Evolutionary conservation across 495 filamentous ascomycete genomes (phyloP), one percentile per base, ranked within the genome.

Genomic region (Penicillium psychrofluorescens): DNA sequence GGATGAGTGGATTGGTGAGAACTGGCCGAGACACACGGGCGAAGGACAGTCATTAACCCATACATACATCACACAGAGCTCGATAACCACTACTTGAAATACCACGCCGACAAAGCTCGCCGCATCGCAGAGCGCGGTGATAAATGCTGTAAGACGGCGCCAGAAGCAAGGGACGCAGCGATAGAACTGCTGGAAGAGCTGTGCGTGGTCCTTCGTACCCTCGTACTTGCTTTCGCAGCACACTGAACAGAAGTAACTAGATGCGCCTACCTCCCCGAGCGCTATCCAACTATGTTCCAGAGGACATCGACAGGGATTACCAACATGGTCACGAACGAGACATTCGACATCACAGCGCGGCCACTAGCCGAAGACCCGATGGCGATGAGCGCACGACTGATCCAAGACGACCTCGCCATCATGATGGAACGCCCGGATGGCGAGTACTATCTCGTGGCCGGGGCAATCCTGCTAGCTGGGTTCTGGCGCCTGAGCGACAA

Each of bases 401-500:
- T 88, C 14, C 90, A 95, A 68, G 90, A 95, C 57, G 90, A 94
- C 56, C 65, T 95, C 1, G 88, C 87, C 1, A 74, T 95, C 15
- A 95, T 95, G 89, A 72, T 95, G 54, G 86, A 94, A 61, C 73
- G 68, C 28, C 58, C 68, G 2, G 86, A 95, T 54, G 84, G 86
- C 16, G 80, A 91, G 59, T 95, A 95, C 65, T 87, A 90, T 62
- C 78, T 94, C 1, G 73, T 88, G 1, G 86, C 88, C 3, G 90
- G 88, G 10, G 75, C 83, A 6, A 83, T 92, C 41, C 71, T 95
- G 8, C 73, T 95, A 1, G 78, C 88, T 0, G 89, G 88, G 0
- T 95, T 95, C 69, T 95, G 88, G 90, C 79, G 87, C 7, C 75
- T 95, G 6, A 69, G 75, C 40, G 86, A 95, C 55, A 94, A 95